Base-by-base conservation (phyloP, 345 rosid species). In the Chamaenerion angustifolium region DNA sequence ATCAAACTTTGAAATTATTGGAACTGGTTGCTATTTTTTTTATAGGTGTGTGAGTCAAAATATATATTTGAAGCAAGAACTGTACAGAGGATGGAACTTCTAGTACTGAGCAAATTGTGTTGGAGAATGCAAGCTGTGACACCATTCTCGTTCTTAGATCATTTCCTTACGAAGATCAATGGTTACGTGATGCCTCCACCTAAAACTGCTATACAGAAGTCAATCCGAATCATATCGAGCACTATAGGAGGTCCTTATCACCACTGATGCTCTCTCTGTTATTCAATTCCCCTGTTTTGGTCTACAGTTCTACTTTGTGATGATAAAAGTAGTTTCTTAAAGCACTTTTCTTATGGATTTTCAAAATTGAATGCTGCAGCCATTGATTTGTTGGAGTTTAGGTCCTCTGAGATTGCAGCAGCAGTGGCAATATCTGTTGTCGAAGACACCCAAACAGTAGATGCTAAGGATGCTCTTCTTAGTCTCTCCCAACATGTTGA, bases 91-190 rank as follows among this genome's bases (percentile, higher is more conserved):
- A 83, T 83, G 93, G 93, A 83, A 65, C 77, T 83, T 63, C 67
- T 83, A 40, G 82, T 83, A 12, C 56, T 80, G 48, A 80, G 82
- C 68, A 80, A 75, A 25, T 67, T 80, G 75, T 51, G 23, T 14
- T 83, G 88, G 94, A 80, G 88, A 60, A 77, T 83, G 94, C 85
- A 80, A 54, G 67, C 94, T 15, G 65, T 80, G 43, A 76, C 94
- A 19, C 94, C 94, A 8, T 76, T 80, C 64, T 71, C 82, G 49
- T 83, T 68, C 72, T 41, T 83, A 11, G 81, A 76, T 62, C 42
- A 70, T 70, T 83, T 80, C 76, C 65, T 76, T 47, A 31, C 43
- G 66, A 76, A 70, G 76, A 68, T 80, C 67, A 68, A 61, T 45
- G 74, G 65, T 52, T 63, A 64, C 43, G 8, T 7, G 37, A 31